These are phyloP conservation scores for Tylopilus subfusipes DNA, from an alignment of 768 basidiomycete genomes.

Conservation along the genomic window DNA sequence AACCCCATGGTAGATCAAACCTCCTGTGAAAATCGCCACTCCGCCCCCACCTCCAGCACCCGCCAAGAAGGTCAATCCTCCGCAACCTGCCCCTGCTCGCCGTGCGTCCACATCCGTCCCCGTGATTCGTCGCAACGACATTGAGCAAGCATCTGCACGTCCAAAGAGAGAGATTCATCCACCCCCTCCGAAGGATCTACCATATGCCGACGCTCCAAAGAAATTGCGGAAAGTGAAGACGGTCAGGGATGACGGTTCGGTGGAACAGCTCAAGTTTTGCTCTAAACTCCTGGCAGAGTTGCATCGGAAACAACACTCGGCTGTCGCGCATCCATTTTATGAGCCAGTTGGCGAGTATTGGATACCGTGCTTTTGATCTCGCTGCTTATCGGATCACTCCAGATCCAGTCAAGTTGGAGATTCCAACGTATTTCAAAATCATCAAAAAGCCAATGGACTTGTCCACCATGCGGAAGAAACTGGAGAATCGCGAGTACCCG, in stretches of 20 bases:
- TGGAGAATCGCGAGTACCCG: constrained; percentile 73
- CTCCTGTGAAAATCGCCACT: constrained; percentile 40
- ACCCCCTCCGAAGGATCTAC: constrained; percentile 86
- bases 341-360: constrained; percentile 82
- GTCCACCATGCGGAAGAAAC: constrained; percentile 80
- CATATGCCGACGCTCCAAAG: constrained; percentile 75
- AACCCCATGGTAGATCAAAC: constrained; percentile 35
- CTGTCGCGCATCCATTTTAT: constrained; percentile 79
- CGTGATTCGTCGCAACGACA: constrained; percentile 76
- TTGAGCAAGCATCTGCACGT: constrained; percentile 52
- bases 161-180: constrained; percentile 98
- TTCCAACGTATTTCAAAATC: constrained; percentile 83
- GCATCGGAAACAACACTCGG: constrained; percentile 72
- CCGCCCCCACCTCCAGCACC: constrained; percentile 40
- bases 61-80: constrained; percentile 26
- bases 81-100: constrained; percentile 46
- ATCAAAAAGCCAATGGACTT: constrained; percentile 97
- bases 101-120: constrained; percentile 80
- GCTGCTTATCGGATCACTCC: background rate
- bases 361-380: background rate
- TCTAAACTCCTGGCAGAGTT: constrained; percentile 70
- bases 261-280: constrained; percentile 85
- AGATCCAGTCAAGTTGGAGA: constrained; percentile 77
- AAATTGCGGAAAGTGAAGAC: constrained; percentile 60
- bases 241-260: constrained; percentile 61